Conservation (phyloP, 1,284 basidiomycete species). For the Sanguinoderma infundibulare region DNA sequence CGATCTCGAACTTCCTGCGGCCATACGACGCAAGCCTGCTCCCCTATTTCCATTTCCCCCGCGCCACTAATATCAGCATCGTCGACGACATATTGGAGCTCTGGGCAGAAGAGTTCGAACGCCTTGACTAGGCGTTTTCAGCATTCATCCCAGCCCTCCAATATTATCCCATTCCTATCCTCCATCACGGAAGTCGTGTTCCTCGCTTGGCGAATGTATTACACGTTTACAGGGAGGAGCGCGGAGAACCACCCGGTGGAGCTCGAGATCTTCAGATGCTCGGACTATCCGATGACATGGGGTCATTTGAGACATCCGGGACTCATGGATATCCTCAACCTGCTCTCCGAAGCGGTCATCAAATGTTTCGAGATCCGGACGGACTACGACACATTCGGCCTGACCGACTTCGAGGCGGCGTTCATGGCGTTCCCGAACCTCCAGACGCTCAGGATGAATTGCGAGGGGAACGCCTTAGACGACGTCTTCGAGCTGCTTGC, state of each 20-base stretch:
- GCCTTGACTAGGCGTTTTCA: neutral
- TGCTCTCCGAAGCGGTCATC: neutral
- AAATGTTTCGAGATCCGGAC: neutral
- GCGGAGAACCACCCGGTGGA: neutral
- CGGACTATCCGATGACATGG: neutral
- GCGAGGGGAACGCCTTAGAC: neutral
- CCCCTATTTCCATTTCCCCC: neutral
- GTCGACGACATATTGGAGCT: neutral
- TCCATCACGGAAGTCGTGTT: neutral
- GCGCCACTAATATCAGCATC: neutral
- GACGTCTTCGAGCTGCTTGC: neutral
- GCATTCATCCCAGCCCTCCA: neutral
- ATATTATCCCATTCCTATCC: neutral
- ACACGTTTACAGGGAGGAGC: neutral
- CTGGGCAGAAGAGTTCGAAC: neutral
- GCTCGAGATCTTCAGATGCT: neutral
- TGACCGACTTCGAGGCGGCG: neutral
- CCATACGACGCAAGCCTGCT: neutral
- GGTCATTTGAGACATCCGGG: neutral
- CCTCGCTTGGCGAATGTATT: neutral
- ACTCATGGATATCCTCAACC: neutral
- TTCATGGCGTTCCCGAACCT: neutral
- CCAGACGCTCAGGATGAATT: neutral
- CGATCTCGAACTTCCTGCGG: neutral
- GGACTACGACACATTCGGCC: neutral